phyloP scores from a whole-genome alignment of 192 early-diverging fungal genomes.

The Jimgerdemannia flammicorona region DNA sequence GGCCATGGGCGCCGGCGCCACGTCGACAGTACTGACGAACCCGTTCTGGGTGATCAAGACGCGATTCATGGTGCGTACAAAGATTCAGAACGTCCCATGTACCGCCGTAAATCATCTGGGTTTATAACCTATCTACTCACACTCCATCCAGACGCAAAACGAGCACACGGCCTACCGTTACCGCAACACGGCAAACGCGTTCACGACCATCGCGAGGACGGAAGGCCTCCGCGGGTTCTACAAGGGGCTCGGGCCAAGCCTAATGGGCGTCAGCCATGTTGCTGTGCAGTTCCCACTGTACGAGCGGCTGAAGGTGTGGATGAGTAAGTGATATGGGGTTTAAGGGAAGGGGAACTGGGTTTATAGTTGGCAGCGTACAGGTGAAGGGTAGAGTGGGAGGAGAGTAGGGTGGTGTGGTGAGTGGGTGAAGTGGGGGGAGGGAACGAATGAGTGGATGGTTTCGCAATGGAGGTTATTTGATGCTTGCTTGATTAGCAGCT shows the following conservation, averaged over 20 bases:
- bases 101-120: not conserved
- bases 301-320: constrained; percentile 76
- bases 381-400: no score
- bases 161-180: constrained; percentile 74
- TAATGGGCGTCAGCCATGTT: constrained; percentile 91
- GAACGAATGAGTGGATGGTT: no score
- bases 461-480: no score
- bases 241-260: constrained; percentile 86
- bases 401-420: no score
- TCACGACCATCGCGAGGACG: constrained; percentile 63
- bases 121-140: not conserved
- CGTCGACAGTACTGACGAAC: constrained; percentile 76
- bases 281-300: constrained; percentile 96
- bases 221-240: constrained; percentile 88
- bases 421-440: no score
- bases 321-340: constrained; percentile 32
- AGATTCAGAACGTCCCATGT: not conserved
- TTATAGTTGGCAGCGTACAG: no score
- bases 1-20: constrained; percentile 81
- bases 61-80: constrained; percentile 67
- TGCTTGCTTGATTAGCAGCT: no score
- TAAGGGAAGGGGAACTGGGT: no score
- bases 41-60: constrained; percentile 94
- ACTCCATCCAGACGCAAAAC: constrained; percentile 62
- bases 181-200: constrained; percentile 76